These are phyloP conservation scores for Grosmannia huntii DNA, from an alignment of 2,329 filamentous ascomycete genomes.

Conservation along the genomic window DNA sequence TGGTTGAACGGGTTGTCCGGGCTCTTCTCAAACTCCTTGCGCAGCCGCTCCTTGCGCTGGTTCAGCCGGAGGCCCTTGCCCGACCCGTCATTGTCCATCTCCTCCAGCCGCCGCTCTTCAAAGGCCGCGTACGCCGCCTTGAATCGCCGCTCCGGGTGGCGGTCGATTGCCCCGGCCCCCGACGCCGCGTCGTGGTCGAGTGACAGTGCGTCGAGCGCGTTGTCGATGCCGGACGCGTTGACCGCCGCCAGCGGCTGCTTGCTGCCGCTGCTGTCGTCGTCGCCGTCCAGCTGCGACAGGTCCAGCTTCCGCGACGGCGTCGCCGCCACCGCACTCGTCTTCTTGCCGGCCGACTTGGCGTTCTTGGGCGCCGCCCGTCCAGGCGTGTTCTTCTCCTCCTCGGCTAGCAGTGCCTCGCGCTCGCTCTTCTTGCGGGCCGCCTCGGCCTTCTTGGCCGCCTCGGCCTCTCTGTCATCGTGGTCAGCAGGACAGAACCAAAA, in stretches of 20 bases:
- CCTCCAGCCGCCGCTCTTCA: constrained; percentile 66
- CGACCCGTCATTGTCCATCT: constrained; percentile 73
- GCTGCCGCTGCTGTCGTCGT: constrained; percentile 17
- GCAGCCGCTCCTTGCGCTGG: constrained; percentile 71
- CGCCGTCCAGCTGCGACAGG: constrained; percentile 54
- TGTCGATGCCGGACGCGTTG: constrained; percentile 81
- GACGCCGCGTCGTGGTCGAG: constrained; percentile 28
- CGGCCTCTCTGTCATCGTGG: constrained; percentile 52
- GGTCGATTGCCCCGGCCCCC: constrained; percentile 51
- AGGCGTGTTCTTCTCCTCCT: constrained; percentile 60
- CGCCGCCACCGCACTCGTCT: constrained; percentile 24
- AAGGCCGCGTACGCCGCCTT: constrained; percentile 75
- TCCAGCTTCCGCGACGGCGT: constrained; percentile 51
- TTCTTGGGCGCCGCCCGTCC: constrained; percentile 52
- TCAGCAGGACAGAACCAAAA: background rate
- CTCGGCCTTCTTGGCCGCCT: constrained; percentile 73
- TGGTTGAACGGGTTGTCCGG: constrained; percentile 95
- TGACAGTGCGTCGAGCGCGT: constrained; percentile 76
- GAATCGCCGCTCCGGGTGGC: constrained; percentile 77
- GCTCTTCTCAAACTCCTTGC: constrained; percentile 90
- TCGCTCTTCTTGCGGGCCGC: constrained; percentile 83
- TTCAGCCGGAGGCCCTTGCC: constrained; percentile 61
- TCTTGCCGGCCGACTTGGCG: constrained; percentile 54
- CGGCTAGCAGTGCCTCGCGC: constrained; percentile 66
- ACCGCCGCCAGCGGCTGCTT: constrained; percentile 39